These are phyloP conservation scores for Lizonia empirigonia DNA, from an alignment of 2,329 filamentous ascomycete species.

Conservation along the genomic window DNA sequence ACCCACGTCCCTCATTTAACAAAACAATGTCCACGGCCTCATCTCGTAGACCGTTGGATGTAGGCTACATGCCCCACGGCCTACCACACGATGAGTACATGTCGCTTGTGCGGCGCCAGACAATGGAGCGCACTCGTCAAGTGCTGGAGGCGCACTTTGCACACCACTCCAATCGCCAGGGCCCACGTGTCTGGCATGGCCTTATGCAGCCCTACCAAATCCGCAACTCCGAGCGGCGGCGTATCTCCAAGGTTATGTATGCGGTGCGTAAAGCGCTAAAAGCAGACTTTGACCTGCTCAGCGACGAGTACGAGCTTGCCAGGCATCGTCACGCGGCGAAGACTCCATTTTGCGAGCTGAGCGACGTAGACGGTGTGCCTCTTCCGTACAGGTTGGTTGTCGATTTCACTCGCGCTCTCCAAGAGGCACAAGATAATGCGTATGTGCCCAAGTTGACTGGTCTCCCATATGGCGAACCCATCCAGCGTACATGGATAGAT, in stretches of 20 bases:
- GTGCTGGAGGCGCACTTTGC: not conserved
- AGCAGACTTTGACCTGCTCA: not conserved
- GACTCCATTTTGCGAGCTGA: constrained; percentile 2
- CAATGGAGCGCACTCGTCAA: constrained; percentile 4
- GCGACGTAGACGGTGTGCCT: constrained; percentile 3
- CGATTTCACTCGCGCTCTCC: not conserved
- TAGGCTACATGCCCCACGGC: not conserved
- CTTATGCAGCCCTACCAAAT: not conserved
- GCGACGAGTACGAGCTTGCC: not conserved
- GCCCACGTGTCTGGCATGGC: not conserved
- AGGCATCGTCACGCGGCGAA: not conserved
- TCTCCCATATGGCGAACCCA: not conserved
- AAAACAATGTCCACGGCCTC: not conserved
- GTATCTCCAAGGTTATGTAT: not conserved
- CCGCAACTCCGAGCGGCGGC: not conserved
- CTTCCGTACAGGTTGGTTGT: not conserved
- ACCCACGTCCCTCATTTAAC: not conserved
- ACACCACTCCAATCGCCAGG: not conserved
- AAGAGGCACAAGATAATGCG: not conserved
- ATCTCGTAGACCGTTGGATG: not conserved
- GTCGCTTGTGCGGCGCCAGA: constrained; percentile 2
- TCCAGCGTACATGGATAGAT: not conserved
- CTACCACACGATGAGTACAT: constrained; percentile 6
- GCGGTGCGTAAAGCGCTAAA: constrained; percentile 2
- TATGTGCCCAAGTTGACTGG: not conserved